Evolutionary conservation across 2,329 filamentous ascomycete genomes (phyloP).

Genomic region (Coniella lustricola): DNA sequence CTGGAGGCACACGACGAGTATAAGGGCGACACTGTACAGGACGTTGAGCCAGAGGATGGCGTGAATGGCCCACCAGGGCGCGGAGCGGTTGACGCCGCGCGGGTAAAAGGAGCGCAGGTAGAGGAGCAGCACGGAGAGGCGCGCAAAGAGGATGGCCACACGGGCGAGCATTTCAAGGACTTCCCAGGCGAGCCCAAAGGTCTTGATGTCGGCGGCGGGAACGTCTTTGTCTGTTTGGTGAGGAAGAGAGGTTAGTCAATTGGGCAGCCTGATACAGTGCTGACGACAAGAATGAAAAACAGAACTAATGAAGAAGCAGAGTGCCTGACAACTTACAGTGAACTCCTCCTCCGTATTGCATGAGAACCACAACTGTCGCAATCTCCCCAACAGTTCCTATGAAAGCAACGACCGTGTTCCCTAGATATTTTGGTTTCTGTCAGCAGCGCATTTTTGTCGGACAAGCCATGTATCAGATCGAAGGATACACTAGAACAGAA

Average conservation of each 20-base stretch:
- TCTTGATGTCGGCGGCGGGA: constrained; percentile 12
- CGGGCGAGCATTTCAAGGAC: constrained; percentile 20
- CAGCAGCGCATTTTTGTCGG: not conserved
- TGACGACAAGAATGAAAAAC: not conserved
- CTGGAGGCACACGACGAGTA: constrained; percentile 20
- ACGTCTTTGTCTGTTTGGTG: constrained; percentile 10
- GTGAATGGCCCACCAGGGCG: constrained; percentile 21
- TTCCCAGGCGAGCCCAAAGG: constrained; percentile 18
- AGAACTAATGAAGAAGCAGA: not conserved
- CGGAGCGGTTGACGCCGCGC: constrained; percentile 30
- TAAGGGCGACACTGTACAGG: constrained; percentile 21
- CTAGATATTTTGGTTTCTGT: constrained; percentile 3
- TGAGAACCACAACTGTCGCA: constrained; percentile 15
- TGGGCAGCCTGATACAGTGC: too few species aligned
- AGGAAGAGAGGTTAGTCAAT: too few species aligned
- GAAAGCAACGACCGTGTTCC: constrained; percentile 20
- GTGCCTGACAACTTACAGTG: not conserved
- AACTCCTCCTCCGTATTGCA: constrained; percentile 17
- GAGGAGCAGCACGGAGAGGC: constrained; percentile 24
- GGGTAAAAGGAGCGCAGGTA: constrained; percentile 41
- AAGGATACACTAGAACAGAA: not conserved
- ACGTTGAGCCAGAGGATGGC: constrained; percentile 20
- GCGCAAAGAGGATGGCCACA: constrained; percentile 22
- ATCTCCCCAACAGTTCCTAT: constrained; percentile 17
- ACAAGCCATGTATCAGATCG: not conserved